phyloP scores from a whole-genome alignment of 1,284 basidiomycete species.

The Pulveroboletus sp. region DNA sequence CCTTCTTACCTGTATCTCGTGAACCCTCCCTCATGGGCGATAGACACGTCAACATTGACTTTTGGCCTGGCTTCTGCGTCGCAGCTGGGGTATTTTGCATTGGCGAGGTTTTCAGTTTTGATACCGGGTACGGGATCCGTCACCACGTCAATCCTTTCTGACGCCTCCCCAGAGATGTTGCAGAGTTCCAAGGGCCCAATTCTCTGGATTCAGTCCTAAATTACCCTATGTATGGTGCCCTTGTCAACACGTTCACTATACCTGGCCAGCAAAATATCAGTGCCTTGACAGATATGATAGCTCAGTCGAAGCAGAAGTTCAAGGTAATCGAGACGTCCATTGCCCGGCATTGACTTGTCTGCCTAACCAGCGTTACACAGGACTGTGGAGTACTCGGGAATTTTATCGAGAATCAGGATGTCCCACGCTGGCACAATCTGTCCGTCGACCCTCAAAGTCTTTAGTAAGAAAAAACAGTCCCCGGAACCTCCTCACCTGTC shows the following conservation, averaged over 20 bases:
- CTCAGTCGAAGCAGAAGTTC: conserved; percentile 54
- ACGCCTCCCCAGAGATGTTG: conserved; percentile 31
- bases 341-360: conserved; percentile 44
- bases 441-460: conserved; percentile 63
- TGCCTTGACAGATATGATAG: conserved; percentile 54
- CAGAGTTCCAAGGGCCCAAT: conserved; percentile 48
- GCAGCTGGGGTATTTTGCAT: conserved; percentile 81
- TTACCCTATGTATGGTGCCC: conserved; percentile 71
- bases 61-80: conserved; percentile 70
- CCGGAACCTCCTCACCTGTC: not conserved
- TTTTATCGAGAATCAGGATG: conserved; percentile 84
- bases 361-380: conserved; percentile 51
- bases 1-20: not conserved
- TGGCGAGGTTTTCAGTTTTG: conserved; percentile 71
- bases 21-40: conserved; percentile 4
- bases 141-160: conserved; percentile 2
- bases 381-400: conserved; percentile 64
- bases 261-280: conserved; percentile 66
- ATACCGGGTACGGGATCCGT: conserved; percentile 50
- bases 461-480: conserved; percentile 44
- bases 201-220: conserved; percentile 66
- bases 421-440: conserved; percentile 71
- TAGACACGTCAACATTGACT: conserved; percentile 64
- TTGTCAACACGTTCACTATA: conserved; percentile 62
- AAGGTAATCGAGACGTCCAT: conserved; percentile 50